phyloP scores from a whole-genome alignment of 1,284 basidiomycete species.

The Meripilus lineatus region DNA sequence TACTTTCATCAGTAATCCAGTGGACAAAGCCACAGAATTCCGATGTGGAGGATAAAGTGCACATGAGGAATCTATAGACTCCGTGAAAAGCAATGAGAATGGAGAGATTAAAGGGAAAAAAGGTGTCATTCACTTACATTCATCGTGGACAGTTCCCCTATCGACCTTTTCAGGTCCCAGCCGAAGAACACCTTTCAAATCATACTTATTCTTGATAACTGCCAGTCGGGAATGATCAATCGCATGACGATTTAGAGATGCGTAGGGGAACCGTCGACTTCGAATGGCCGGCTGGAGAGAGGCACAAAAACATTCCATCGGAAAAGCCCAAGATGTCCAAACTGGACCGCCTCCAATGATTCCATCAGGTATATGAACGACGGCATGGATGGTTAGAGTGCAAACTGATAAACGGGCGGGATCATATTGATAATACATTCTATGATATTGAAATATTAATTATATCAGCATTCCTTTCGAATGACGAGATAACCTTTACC shows the following conservation, averaged over 20 bases:
- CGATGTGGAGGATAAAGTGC: no score
- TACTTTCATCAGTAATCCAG: no score
- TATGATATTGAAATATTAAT: slow-evolving; percentile 10
- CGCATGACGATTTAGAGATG: slow-evolving; percentile 20
- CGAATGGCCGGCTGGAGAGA: slow-evolving; percentile 18
- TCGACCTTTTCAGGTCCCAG: no score
- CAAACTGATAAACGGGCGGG: slow-evolving; percentile 24
- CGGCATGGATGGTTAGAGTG: slow-evolving; percentile 30
- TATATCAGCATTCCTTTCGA: neutral
- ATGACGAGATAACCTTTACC: slow-evolving; percentile 20
- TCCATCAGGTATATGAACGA: slow-evolving; percentile 31
- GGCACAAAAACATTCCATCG: slow-evolving; percentile 34
- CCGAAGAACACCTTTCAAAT: slow-evolving; percentile 6
- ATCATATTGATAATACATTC: slow-evolving; percentile 33
- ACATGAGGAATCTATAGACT: no score
- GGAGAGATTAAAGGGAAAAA: no score
- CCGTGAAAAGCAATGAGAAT: no score
- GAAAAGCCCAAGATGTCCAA: slow-evolving; percentile 36
- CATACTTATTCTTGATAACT: no score
- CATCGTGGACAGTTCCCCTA: no score
- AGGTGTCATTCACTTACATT: no score
- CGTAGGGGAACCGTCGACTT: slow-evolving; percentile 22
- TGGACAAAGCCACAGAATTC: no score
- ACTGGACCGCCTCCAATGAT: slow-evolving; percentile 30
- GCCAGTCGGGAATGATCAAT: slow-evolving; percentile 10